Percentiles rank a stretch among this genome's conserved stretches.
These are phyloP conservation scores for Quillaja saponaria DNA, from an alignment of 306 rosid genomes.

Conservation along the genomic window DNA sequence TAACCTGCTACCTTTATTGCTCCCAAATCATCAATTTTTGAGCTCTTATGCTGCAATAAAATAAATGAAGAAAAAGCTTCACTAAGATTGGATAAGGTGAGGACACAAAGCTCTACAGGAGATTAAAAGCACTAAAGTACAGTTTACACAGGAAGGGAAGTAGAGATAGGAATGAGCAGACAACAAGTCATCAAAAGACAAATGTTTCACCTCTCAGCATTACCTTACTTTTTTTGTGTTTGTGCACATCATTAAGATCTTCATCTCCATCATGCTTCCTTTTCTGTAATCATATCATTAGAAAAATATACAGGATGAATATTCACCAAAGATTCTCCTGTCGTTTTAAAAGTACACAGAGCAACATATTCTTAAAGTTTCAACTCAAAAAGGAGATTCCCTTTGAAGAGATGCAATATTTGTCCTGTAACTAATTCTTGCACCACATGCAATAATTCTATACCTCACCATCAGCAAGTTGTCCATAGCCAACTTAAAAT, in stretches of 20 bases:
- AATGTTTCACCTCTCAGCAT: slow-evolving; percentile 34
- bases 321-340: slow-evolving; percentile 5
- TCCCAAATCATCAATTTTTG: slow-evolving; percentile 87
- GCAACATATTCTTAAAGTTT: slow-evolving; percentile 2
- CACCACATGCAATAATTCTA: slow-evolving; percentile 17
- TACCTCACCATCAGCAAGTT: background rate
- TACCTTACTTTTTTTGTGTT: slow-evolving; percentile 99
- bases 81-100: slow-evolving; percentile 10
- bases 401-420: background rate
- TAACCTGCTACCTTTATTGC: slow-evolving; percentile 85
- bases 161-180: background rate
- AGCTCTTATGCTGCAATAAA: slow-evolving; percentile 78
- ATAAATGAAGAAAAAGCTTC: slow-evolving; percentile 27
- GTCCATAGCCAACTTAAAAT: background rate
- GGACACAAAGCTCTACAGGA: slow-evolving; percentile 14
- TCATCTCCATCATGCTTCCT: slow-evolving; percentile 99
- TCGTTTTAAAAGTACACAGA: slow-evolving; percentile 13
- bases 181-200: slow-evolving; percentile 11
- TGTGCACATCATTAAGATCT: slow-evolving; percentile 78
- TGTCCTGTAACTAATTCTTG: slow-evolving; percentile 9
- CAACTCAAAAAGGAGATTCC: background rate
- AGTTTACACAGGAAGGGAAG: background rate
- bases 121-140: slow-evolving; percentile 18
- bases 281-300: slow-evolving; percentile 61
- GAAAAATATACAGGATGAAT: slow-evolving; percentile 13